Percentiles rank a stretch among this genome's conserved stretches.
Conservation (phyloP, 2,329 filamentous ascomycete genomes). For the Arthrinium phaeospermum region DNA sequence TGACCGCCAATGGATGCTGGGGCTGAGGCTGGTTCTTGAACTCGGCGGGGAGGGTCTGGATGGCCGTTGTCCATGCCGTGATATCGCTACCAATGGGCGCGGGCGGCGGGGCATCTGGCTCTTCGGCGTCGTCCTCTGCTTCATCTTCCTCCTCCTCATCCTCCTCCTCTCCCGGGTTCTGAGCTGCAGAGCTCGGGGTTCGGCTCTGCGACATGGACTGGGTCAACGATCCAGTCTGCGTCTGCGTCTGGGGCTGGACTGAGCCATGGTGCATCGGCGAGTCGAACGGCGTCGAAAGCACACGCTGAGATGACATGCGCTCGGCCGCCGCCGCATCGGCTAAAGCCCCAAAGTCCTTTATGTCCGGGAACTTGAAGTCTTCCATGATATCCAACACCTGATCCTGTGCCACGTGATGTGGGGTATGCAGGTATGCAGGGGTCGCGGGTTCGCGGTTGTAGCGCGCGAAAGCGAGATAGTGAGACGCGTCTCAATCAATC, state of each 20-base stretch:
- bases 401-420: neutral
- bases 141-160: neutral
- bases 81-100: conserved; percentile 26
- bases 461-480: neutral
- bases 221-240: neutral
- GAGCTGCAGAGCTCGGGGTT: conserved; percentile 3
- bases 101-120: conserved; percentile 3
- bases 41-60: conserved; percentile 31
- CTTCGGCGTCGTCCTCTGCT: neutral
- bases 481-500: neutral
- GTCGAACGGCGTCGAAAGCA: neutral
- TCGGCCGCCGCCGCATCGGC: neutral
- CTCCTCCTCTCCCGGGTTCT: neutral
- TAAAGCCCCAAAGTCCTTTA: neutral
- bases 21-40: conserved; percentile 26
- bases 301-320: neutral
- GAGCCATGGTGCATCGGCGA: neutral
- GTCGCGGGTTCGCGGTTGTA: neutral
- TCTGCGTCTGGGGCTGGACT: neutral
- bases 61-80: conserved; percentile 33
- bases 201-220: neutral
- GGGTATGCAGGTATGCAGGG: neutral
- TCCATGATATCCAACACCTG: neutral
- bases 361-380: neutral
- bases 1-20: conserved; percentile 31